Base-by-base conservation (phyloP, 257 asterid genomes). In the Solanum raphanifolium region DNA sequence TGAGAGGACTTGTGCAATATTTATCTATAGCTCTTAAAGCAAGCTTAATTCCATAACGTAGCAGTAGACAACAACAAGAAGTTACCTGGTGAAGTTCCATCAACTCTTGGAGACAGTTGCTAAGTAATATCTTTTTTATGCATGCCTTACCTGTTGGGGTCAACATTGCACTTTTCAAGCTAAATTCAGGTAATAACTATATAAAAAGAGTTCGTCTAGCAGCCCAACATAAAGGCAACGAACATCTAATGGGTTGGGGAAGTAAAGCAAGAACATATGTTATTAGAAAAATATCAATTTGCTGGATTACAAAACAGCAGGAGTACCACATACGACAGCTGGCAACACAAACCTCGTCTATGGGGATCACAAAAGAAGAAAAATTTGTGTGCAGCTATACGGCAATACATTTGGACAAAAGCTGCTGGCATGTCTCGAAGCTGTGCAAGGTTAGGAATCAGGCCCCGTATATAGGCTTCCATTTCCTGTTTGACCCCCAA, bases 291-390 rank as follows among this genome's bases (percentile, higher is more conserved):
- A 7, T 29, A 46, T 16, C 6, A 16, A 81, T 81, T 78, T 29
- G 68, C 68, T 46, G 85, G 27, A 27, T 55, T 18, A 46, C 29
- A 46, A 16, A 79, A 27, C 15, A 41, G 38, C 68, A 81, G 85
- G 66, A 79, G 85, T 81, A 46, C 39, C 85, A 81, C 36, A 82
- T 29, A 82, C 0, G 35, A 46, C 13, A 48, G 29, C 69, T 48
- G 43, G 69, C 34, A 82, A 85, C 48, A 86, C 90, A 78, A 89
- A 97, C 99, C 99, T 94, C 99, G 95, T 89, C 98, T 95, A 89
- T 97, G 93, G 84, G 99, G 99, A 89, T 97, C 99, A 88, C 99
- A 97, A 83, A 97, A 97, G 98, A 97, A 97, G 93, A 97, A 97
- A 94, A 97, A 96, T 82, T 97, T 97, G 92, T 95, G 99, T 46